Percentiles rank a stretch among this genome's conserved stretches.
Conservation (phyloP, 2,329 filamentous ascomycete genomes). For the Fusarium clavum region DNA sequence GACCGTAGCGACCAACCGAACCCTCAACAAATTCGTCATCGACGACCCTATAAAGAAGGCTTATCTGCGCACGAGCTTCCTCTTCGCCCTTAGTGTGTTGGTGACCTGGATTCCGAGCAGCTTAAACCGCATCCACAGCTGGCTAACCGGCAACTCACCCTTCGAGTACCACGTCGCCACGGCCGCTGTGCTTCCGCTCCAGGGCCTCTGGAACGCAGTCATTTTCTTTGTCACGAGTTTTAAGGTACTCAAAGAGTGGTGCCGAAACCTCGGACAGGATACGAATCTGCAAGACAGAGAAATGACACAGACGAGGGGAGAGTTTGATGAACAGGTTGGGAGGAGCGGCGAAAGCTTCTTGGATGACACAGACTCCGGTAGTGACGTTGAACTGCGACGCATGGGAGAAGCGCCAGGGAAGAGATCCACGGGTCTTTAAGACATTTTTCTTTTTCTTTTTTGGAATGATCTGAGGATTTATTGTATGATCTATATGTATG, state of each 20-base stretch:
- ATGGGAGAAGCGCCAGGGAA: conserved; percentile 45
- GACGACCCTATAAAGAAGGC: conserved; percentile 69
- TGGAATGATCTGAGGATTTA: not conserved
- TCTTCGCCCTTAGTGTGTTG: conserved; percentile 70
- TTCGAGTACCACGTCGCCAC: conserved; percentile 77
- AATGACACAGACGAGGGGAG: conserved; percentile 26
- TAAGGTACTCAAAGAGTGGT: conserved; percentile 45
- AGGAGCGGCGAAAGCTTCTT: conserved; percentile 43
- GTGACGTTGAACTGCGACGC: conserved; percentile 51
- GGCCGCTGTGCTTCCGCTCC: conserved; percentile 78
- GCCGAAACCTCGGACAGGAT: not conserved
- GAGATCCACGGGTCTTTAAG: conserved; percentile 40
- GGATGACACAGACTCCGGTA: conserved; percentile 49
- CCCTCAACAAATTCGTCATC: conserved; percentile 50
- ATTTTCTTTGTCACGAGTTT: conserved; percentile 78
- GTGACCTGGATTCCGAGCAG: conserved; percentile 75
- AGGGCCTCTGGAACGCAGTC: conserved; percentile 83
- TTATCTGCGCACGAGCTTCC: conserved; percentile 70
- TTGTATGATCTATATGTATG: conserved; percentile 19
- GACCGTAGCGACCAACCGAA: conserved; percentile 48
- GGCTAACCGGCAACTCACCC: conserved; percentile 64
- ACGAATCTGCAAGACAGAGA: conserved; percentile 17
- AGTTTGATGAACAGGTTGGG: conserved; percentile 13
- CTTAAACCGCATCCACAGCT: conserved; percentile 78
- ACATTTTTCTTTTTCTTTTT: not conserved